Conservation (phyloP, 2,329 filamentous ascomycete genomes). For the Xylariaceae sp. region DNA sequence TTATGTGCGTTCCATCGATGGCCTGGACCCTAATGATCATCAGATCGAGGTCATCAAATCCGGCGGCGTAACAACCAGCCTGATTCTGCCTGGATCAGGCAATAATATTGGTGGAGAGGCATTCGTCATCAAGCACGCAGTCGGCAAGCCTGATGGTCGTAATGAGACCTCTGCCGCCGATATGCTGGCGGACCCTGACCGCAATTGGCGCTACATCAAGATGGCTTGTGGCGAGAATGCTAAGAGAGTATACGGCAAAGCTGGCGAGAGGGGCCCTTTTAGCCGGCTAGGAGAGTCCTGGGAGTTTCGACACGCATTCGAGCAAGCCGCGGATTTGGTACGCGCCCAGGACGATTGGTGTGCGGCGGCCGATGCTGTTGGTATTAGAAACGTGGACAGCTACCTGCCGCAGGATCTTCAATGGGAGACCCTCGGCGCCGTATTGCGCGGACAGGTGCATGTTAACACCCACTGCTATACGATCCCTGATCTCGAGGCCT, state of each 20-base stretch:
- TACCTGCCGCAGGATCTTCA: slow-evolving; percentile 68
- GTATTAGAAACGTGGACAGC: slow-evolving; percentile 56
- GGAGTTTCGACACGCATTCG: slow-evolving; percentile 72
- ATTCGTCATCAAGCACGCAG: slow-evolving; percentile 71
- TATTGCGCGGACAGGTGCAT: slow-evolving; percentile 70
- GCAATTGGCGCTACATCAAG: slow-evolving; percentile 74
- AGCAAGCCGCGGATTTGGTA: slow-evolving; percentile 64
- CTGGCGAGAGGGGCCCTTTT: slow-evolving; percentile 60
- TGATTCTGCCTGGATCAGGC: slow-evolving; percentile 71
- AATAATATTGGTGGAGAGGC: slow-evolving; percentile 78
- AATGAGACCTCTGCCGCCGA: slow-evolving; percentile 68
- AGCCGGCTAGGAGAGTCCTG: slow-evolving; percentile 73
- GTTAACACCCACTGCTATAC: slow-evolving; percentile 78
- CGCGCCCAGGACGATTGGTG: slow-evolving; percentile 74
- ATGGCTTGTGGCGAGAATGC: slow-evolving; percentile 79
- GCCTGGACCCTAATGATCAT: slow-evolving; percentile 66
- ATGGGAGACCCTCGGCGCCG: slow-evolving; percentile 69
- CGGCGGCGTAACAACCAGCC: slow-evolving; percentile 73
- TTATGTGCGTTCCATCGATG: slow-evolving; percentile 71
- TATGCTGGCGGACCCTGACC: slow-evolving; percentile 70
- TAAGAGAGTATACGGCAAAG: slow-evolving; percentile 65
- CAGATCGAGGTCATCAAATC: slow-evolving; percentile 75
- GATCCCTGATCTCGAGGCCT: slow-evolving; percentile 71
- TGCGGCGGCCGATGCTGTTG: slow-evolving; percentile 57
- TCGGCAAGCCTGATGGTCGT: slow-evolving; percentile 65